Evolutionary conservation across 805 yeast species (phyloP), one percentile per base, ranked within the genome.

Genomic region (Ogataea saltuana): DNA sequence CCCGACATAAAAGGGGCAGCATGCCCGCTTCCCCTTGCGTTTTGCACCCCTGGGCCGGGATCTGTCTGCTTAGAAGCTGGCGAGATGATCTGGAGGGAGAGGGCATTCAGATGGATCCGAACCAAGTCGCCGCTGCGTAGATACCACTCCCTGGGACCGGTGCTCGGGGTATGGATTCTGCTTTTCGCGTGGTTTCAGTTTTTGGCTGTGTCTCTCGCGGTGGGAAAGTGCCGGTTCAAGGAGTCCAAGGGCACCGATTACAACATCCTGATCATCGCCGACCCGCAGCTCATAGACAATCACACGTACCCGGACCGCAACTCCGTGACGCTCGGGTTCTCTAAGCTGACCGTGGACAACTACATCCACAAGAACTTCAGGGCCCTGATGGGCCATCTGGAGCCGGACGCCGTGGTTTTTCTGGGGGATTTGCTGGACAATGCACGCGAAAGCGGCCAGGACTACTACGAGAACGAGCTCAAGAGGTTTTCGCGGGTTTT

Each of bases 401-500:
- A 79, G 26, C 97, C 98, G 0, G 85, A 89, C 55, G 70, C 85
- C 1, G 79, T 81, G 4, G 64, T 91, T 4, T 91, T 88, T 59
- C 66, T 93, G 20, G 99, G 99, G 2, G 99, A 93, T 61, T 64
- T 91, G 53, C 85, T 91, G 60, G 99, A 93, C 65, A 97, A 97
- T 10, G 98, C 98, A 0, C 72, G 99, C 45, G 89, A 96, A 91
- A 78, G 76, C 29, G 80, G 78, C 48, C 74, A 74, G 25, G 59
- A 51, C 8, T 88, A 96, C 95, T 64, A 77, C 42, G 33, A 41
- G 9, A 66, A 71, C 11, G 98, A 93, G 62, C 82, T 74, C 55
- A 56, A 62, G 16, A 68, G 99, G 40, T 93, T 85, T 63, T 74
- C 78, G 50, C 49, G 61, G 1, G 76, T 93, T 4, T 91, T 86